These are phyloP conservation scores for Venturia nashicola DNA, from an alignment of 2,329 filamentous ascomycete species.

Conservation along the genomic window DNA sequence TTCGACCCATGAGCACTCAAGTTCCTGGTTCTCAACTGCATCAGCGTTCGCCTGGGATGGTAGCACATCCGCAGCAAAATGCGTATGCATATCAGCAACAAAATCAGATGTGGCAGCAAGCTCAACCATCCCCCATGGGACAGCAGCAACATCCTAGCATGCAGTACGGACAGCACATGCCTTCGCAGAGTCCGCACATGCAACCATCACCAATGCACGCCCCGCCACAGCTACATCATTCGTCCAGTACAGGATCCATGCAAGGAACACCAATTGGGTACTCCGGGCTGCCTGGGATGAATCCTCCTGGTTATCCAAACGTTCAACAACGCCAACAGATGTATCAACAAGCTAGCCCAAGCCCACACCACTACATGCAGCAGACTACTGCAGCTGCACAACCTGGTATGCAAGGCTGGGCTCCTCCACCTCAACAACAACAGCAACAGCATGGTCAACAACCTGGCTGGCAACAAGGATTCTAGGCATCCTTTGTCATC, in stretches of 20 bases:
- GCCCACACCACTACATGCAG: slow-evolving; percentile 33
- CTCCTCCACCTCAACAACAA: slow-evolving; percentile 25
- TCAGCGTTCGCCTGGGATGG: slow-evolving; percentile 49
- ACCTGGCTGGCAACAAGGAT: slow-evolving; percentile 25
- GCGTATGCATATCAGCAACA: slow-evolving; percentile 31
- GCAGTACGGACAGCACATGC: slow-evolving; percentile 23
- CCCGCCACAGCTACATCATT: slow-evolving; percentile 35
- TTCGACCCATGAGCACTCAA: slow-evolving; percentile 55
- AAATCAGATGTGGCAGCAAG: slow-evolving; percentile 37
- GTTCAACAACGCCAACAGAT: slow-evolving; percentile 32
- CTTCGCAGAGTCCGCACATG: slow-evolving; percentile 28
- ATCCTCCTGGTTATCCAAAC: slow-evolving; percentile 27
- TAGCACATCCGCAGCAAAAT: slow-evolving; percentile 28
- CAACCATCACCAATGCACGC: slow-evolving; percentile 38
- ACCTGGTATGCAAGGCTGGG: slow-evolving; percentile 40
- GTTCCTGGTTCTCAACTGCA: slow-evolving; percentile 51
- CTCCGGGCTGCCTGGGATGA: slow-evolving; percentile 33
- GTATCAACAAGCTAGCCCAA: slow-evolving; percentile 34
- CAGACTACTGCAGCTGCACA: slow-evolving; percentile 31
- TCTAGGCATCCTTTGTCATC: neutral
- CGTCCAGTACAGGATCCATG: slow-evolving; percentile 29
- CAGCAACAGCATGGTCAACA: slow-evolving; percentile 31
- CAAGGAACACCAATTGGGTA: slow-evolving; percentile 31
- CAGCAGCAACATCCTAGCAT: slow-evolving; percentile 31
- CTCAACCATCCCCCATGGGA: slow-evolving; percentile 35